Conservation (phyloP, 2,329 filamentous ascomycete genomes). For the Verticillium dahliae region DNA sequence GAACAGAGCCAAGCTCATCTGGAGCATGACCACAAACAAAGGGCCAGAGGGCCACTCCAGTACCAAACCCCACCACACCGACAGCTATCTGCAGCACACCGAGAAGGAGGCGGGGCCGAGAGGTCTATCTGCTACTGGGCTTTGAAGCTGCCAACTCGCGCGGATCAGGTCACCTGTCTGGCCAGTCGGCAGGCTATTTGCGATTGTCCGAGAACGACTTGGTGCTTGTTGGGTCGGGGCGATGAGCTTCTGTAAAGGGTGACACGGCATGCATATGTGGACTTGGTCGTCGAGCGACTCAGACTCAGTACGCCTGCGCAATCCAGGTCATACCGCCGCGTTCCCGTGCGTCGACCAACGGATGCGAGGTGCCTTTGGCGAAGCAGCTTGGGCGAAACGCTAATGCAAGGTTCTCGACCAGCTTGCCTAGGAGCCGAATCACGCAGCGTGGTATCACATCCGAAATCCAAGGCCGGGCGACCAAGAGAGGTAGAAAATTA, state of each 20-base stretch:
- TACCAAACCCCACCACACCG: too few species aligned
- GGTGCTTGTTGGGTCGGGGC: not conserved
- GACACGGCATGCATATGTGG: not conserved
- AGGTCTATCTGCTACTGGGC: too few species aligned
- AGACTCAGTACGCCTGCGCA: not conserved
- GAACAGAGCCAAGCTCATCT: too few species aligned
- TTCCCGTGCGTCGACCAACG: not conserved
- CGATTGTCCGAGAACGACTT: not conserved
- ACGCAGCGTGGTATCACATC: conserved; percentile 1
- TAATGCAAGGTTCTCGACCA: conserved; percentile 4
- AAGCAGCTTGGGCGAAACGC: conserved; percentile 4
- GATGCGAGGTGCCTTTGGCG: not conserved
- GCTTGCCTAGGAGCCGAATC: conserved; percentile 5
- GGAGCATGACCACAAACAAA: too few species aligned
- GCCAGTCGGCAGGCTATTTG: not conserved
- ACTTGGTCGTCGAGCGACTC: not conserved
- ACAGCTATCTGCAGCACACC: too few species aligned
- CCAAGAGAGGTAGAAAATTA: conserved; percentile 9
- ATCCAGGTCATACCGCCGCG: not conserved
- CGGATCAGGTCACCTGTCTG: not conserved
- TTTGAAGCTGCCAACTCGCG: not conserved
- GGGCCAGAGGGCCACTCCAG: too few species aligned
- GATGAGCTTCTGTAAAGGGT: not conserved
- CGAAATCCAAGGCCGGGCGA: not conserved
- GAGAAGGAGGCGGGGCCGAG: too few species aligned